Evolutionary conservation across 805 yeast genomes (phyloP).

Genomic region (Candida dendrica): DNA sequence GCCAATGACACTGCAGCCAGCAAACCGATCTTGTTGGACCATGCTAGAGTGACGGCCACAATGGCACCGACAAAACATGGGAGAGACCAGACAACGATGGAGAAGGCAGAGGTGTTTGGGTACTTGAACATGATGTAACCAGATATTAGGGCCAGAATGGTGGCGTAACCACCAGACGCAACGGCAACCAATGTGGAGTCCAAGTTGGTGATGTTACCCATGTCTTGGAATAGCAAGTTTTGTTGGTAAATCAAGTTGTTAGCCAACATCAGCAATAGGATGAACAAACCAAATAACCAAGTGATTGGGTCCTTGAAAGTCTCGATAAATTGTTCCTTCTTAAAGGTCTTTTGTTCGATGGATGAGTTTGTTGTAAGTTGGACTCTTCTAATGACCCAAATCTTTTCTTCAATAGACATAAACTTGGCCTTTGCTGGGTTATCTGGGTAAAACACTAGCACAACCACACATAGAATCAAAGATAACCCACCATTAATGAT

Average conservation of each 20-base stretch:
- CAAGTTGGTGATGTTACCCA: slow-evolving; percentile 28
- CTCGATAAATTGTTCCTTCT: slow-evolving; percentile 40
- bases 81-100: slow-evolving; percentile 20
- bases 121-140: slow-evolving; percentile 22
- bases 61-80: slow-evolving; percentile 36
- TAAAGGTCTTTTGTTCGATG: slow-evolving; percentile 38
- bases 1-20: slow-evolving; percentile 19
- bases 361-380: slow-evolving; percentile 31
- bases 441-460: slow-evolving; percentile 28
- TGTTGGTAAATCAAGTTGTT: slow-evolving; percentile 40
- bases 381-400: slow-evolving; percentile 15
- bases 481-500: slow-evolving; percentile 28
- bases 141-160: slow-evolving; percentile 24
- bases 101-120: slow-evolving; percentile 27
- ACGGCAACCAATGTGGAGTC: slow-evolving; percentile 40
- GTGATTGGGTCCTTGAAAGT: slow-evolving; percentile 40
- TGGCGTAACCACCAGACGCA: slow-evolving; percentile 36
- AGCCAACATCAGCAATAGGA: slow-evolving; percentile 33
- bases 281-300: slow-evolving; percentile 33
- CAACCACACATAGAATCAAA: slow-evolving; percentile 23
- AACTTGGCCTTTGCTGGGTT: slow-evolving; percentile 29
- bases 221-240: slow-evolving; percentile 30
- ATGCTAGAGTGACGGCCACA: slow-evolving; percentile 33
- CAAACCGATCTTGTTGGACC: slow-evolving; percentile 30
- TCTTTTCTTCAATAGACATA: slow-evolving; percentile 25